Percentiles rank a stretch among this genome's conserved stretches.
These are phyloP conservation scores for Cryptococcus neoformans DNA, from an alignment of 1,284 basidiomycete species.

Conservation along the genomic window DNA sequence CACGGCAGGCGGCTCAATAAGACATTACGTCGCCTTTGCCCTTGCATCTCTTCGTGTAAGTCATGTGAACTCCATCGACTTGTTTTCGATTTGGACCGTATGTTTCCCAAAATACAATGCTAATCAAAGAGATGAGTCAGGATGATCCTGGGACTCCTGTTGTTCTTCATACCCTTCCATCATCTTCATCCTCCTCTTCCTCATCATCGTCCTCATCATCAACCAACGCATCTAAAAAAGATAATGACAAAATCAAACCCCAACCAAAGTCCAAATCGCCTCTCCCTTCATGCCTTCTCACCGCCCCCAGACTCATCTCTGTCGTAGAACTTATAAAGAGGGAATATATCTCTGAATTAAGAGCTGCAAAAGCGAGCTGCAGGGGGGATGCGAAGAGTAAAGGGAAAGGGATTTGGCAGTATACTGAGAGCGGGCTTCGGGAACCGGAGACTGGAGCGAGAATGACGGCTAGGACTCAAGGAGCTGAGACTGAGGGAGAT, in stretches of 20 bases:
- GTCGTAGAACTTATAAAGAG: constrained; percentile 82
- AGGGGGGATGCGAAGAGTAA: constrained; percentile 32
- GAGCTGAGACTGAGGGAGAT: constrained; percentile 43
- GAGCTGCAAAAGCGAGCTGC: not conserved
- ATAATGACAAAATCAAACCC: not conserved
- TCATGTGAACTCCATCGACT: no score
- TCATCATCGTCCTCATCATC: constrained; percentile 13
- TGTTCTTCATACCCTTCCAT: constrained; percentile 65
- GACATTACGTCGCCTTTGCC: constrained; percentile 13
- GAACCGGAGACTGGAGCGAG: constrained; percentile 37
- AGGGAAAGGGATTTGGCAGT: constrained; percentile 63
- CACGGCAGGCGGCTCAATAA: constrained; percentile 14
- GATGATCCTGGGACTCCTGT: constrained; percentile 58
- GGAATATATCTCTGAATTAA: constrained; percentile 54
- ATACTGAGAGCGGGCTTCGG: constrained; percentile 61
- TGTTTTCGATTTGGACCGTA: not conserved
- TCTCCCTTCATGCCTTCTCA: constrained; percentile 50
- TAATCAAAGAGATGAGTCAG: constrained; percentile 44
- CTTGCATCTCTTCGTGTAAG: constrained; percentile 57
- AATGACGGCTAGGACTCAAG: no score
- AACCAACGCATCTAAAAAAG: not conserved
- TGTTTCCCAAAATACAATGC: not conserved
- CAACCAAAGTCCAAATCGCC: not conserved
- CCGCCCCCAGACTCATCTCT: constrained; percentile 65
- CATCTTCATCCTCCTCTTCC: constrained; percentile 10